These are phyloP conservation scores for Andrographis paniculata DNA, from an alignment of 305 asterid genomes.

Conservation along the genomic window DNA sequence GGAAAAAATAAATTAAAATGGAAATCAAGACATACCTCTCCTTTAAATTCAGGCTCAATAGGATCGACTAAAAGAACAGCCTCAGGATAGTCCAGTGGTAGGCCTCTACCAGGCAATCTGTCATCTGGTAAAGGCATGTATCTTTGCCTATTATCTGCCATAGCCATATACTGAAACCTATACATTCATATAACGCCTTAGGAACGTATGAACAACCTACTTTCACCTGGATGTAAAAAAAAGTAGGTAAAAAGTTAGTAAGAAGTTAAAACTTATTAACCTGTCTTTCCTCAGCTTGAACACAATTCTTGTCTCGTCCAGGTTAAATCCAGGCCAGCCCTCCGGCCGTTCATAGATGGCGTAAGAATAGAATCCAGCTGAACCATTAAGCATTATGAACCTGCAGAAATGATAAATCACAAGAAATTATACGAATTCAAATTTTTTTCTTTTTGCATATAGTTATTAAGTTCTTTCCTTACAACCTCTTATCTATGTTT, in stretches of 20 bases:
- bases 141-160: constrained; percentile 62
- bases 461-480: background rate
- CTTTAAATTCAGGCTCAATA: constrained; percentile 51
- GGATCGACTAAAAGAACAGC: constrained; percentile 67
- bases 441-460: background rate
- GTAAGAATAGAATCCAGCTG: constrained; percentile 55
- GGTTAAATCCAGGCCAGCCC: constrained; percentile 62
- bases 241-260: background rate
- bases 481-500: constrained; percentile 44
- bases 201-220: background rate
- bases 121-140: constrained; percentile 64
- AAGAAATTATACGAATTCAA: background rate
- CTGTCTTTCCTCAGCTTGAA: constrained; percentile 48
- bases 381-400: constrained; percentile 42
- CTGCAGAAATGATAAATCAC: constrained; percentile 19
- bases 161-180: constrained; percentile 58
- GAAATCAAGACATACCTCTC: constrained; percentile 65
- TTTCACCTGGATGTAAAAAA: background rate
- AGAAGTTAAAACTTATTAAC: constrained; percentile 12
- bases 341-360: constrained; percentile 49
- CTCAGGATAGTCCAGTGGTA: constrained; percentile 55
- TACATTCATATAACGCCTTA: background rate
- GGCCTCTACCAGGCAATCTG: constrained; percentile 42
- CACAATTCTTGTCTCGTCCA: constrained; percentile 63
- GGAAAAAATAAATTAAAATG: too few species aligned